Evolutionary conservation across 2,329 filamentous ascomycete genomes (phyloP).

Genomic region (Metarhizium humberi): DNA sequence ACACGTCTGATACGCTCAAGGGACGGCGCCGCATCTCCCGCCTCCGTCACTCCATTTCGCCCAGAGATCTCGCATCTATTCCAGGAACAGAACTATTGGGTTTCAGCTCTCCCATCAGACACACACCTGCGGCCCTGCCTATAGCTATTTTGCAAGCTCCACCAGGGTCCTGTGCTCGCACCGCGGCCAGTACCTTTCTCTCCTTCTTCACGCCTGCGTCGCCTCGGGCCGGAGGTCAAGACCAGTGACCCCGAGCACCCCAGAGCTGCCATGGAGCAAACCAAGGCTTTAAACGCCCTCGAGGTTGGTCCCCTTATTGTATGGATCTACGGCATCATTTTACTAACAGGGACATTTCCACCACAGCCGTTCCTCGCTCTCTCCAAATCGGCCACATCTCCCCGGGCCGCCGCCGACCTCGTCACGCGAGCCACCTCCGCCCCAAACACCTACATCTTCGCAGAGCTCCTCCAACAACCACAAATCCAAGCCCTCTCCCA

Average conservation of each 20-base stretch:
- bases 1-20: constrained; percentile 5
- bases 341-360: not conserved
- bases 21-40: not conserved
- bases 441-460: constrained; percentile 84
- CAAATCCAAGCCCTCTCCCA: constrained; percentile 66
- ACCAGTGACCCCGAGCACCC: constrained; percentile 1
- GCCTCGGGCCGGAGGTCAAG: constrained; percentile 2
- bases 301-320: constrained; percentile 34
- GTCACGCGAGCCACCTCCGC: constrained; percentile 83
- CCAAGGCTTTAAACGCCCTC: constrained; percentile 54
- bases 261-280: constrained; percentile 57
- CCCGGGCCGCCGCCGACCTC: constrained; percentile 76
- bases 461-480: constrained; percentile 76
- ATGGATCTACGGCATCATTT: not conserved
- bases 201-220: not conserved
- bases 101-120: no score
- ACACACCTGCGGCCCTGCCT: no score
- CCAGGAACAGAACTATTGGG: no score
- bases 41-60: not conserved
- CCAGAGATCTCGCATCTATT: not conserved
- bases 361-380: constrained; percentile 79
- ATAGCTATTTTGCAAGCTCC: not conserved
- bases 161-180: not conserved
- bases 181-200: not conserved
- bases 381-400: constrained; percentile 74